Base-by-base conservation (phyloP, 176 grass and related monocot species). In the Saccharum spontaneum region DNA sequence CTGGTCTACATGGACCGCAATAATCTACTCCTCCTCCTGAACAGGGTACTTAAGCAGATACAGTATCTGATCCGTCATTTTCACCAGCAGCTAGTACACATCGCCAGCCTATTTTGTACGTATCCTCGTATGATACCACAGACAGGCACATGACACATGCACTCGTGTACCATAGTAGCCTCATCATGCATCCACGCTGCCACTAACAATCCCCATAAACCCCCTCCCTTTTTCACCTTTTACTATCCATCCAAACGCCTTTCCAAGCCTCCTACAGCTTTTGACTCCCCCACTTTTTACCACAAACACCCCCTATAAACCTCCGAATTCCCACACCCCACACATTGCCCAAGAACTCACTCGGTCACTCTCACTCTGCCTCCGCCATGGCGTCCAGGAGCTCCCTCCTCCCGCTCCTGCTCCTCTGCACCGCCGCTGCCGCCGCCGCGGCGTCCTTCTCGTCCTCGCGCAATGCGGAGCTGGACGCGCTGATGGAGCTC, bases 401-500 rank as follows among this genome's bases (percentile, higher is more conserved):
- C 80, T 50, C 80, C 40, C 33, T 45, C 70, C 86, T 71, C 22
- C 69, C 22, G 64, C 66, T 84, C 23, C 67, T 71, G 7, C 79
- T 64, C 49, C 23, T 50, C 43, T 63, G 61, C 71, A 15, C 61
- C 33, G 6, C 71, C 71, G 20, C 61, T 22, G 8, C 68, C 0
- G 3, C n/a, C 6, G 20, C 83, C 3, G 6, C 39, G 0, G 10
- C 69, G 0, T 23, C 75, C 14, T 41, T 8, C 40, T 9, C 40
- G 3, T 4, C 48, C 48, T 69, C 76, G 13, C 81, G 83, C 5
- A 73, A 14, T 14, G 76, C 81, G 0, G 93, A 98, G 78, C 22
- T 89, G 49, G 76, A 83, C 28, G 89, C 88, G 36, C 91, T 98
- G 12, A 89, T 98, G 96, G 93, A 84, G 64, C 69, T 98, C 1